Percentiles rank a stretch among this genome's conserved stretches.
These are phyloP conservation scores for Castanospermum australe DNA, from an alignment of 306 rosid species.

Conservation along the genomic window DNA sequence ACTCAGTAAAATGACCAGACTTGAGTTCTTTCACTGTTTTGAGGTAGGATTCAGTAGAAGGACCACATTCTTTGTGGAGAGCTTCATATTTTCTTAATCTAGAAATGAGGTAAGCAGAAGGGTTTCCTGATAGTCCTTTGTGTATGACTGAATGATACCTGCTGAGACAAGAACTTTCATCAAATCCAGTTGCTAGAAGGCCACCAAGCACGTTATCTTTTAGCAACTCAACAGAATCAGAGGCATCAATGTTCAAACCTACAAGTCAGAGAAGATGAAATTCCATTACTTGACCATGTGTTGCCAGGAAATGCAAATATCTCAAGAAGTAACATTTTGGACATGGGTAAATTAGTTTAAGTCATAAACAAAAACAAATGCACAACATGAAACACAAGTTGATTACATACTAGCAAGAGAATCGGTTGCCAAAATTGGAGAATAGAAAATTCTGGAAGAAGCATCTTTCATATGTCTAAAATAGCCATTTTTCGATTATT, in stretches of 20 bases:
- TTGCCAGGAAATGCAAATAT: not conserved
- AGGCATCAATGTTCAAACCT: slow-evolving; percentile 27
- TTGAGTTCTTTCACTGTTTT: slow-evolving; percentile 48
- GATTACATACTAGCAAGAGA: not conserved
- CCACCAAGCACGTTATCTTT: slow-evolving; percentile 55
- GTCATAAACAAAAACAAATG: not conserved
- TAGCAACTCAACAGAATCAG: slow-evolving; percentile 17
- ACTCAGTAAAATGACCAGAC: slow-evolving; percentile 36
- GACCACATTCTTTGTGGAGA: slow-evolving; percentile 65
- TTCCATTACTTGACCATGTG: slow-evolving; percentile 6
- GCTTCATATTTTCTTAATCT: slow-evolving; percentile 68
- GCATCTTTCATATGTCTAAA: not conserved
- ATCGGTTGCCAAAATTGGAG: not conserved
- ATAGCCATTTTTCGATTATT: not conserved
- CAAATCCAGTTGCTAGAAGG: slow-evolving; percentile 55
- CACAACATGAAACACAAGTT: not conserved
- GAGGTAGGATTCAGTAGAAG: slow-evolving; percentile 56
- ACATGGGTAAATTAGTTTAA: not conserved
- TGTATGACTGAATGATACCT: slow-evolving; percentile 46
- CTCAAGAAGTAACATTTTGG: not conserved
- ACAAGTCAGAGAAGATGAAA: slow-evolving; percentile 18
- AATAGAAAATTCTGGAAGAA: not conserved
- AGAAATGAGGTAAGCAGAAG: slow-evolving; percentile 57
- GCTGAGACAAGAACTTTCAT: slow-evolving; percentile 57
- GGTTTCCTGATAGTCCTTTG: slow-evolving; percentile 42